Conservation (phyloP, 2,329 filamentous ascomycete species). For the Lasiodiplodia sp. region DNA sequence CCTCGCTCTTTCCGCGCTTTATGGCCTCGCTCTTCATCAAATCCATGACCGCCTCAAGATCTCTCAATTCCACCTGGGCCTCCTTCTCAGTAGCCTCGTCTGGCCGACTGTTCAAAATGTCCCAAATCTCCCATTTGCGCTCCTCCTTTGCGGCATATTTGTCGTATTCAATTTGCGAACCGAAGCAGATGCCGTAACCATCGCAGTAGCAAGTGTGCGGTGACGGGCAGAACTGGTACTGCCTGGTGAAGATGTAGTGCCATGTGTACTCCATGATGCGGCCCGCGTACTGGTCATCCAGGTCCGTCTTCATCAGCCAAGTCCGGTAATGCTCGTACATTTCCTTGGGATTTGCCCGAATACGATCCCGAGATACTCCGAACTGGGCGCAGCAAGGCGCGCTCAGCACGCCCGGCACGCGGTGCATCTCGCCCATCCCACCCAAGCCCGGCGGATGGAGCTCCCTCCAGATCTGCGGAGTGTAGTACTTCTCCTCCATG, state of each 20-base stretch:
- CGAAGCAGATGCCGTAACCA: conserved; percentile 70
- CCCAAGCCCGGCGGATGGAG: conserved; percentile 45
- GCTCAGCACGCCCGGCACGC: conserved; percentile 44
- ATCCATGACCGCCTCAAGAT: conserved; percentile 42
- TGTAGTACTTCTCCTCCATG: conserved; percentile 49
- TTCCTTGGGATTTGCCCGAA: conserved; percentile 57
- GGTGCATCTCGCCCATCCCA: conserved; percentile 29
- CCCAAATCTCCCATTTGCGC: conserved; percentile 49
- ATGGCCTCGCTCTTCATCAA: conserved; percentile 40
- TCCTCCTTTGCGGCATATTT: conserved; percentile 37
- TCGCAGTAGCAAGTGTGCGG: conserved; percentile 65
- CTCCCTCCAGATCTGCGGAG: conserved; percentile 47
- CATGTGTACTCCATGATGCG: conserved; percentile 51
- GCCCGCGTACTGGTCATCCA: conserved; percentile 48
- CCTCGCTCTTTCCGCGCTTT: conserved; percentile 41
- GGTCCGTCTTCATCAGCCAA: conserved; percentile 55
- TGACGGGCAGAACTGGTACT: conserved; percentile 48
- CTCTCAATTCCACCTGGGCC: conserved; percentile 36
- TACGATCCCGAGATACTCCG: conserved; percentile 56
- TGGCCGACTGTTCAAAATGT: conserved; percentile 39
- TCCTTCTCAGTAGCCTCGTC: conserved; percentile 30
- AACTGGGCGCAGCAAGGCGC: conserved; percentile 66
- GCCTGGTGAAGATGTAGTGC: conserved; percentile 51
- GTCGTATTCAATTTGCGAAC: conserved; percentile 50
- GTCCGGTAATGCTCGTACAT: conserved; percentile 62